Base-by-base conservation (phyloP, 1,284 basidiomycete species). In the Rhodotorula sp. region DNA sequence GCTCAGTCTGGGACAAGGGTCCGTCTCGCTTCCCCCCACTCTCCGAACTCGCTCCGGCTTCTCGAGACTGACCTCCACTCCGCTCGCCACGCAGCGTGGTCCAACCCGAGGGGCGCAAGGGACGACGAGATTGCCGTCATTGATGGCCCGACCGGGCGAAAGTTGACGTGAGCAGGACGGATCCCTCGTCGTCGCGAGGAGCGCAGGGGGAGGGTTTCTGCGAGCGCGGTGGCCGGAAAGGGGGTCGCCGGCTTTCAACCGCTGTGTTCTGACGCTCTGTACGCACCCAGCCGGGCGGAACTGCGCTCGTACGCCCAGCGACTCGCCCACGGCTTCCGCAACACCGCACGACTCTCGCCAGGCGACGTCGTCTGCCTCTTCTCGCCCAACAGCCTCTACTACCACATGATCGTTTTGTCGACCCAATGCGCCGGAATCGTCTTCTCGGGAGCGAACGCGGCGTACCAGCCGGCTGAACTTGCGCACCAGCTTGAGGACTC, bases 361-460 rank as follows among this genome's bases (percentile, higher is more conserved):
- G 74, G 74, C 30, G 56, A 65, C 30, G 69, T 72, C 59, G 67
- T 76, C 47, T 68, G 65, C 66, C 55, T 73, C 52, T 70, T 78
- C 62, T 77, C 75, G 24, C 76, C 77, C 34, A 78, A 78, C 67
- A 61, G 71, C 34, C 62, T 68, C 52, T 67, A 67, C 62, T 64
- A 67, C 59, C 65, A 64, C 60, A 50, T 48, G 51, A 59, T 63
- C n/a, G 65, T 71, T 37, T 24, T 67, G n/a, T 63, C 66, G 5
- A 56, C 48, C 3, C 75, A 76, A 51, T 76, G 76, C 58, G 75
- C 71, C 11, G 76, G 76, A 4, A 13, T 70, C 31, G 74, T 77
- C 24, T 64, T 76, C 30, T 72, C 70, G 4, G 75, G 74, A 2
- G 76, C 76, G n/a, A 77, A 77, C 57, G 76, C 76, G 0, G 75